Evolutionary conservation across 1,284 basidiomycete species (phyloP).

Genomic region (Polyporus tsugae): DNA sequence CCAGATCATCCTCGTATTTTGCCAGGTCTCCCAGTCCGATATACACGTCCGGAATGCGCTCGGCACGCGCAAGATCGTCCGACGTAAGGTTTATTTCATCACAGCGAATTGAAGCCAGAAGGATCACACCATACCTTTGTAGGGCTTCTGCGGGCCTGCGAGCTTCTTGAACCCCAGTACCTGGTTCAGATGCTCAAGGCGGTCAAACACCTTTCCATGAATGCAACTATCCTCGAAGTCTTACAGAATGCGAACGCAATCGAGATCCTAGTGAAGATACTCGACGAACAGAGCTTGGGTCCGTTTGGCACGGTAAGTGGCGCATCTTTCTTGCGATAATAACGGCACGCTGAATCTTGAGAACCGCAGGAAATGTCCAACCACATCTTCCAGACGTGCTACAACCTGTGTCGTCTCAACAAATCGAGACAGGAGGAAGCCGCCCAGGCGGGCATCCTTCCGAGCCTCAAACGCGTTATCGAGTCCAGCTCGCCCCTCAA

Average conservation of each 20-base stretch:
- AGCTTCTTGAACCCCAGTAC: slow-evolving; percentile 83
- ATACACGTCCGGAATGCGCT: slow-evolving; percentile 91
- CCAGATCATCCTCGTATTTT: slow-evolving; percentile 91
- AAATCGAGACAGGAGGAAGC: slow-evolving; percentile 96
- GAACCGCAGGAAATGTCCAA: slow-evolving; percentile 86
- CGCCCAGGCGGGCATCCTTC: slow-evolving; percentile 93
- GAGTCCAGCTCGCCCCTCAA: slow-evolving; percentile 90
- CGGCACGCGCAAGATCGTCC: slow-evolving; percentile 88
- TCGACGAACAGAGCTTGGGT: slow-evolving; percentile 84
- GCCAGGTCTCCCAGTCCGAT: slow-evolving; percentile 95
- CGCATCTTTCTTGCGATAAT: neutral
- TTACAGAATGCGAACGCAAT: slow-evolving; percentile 97
- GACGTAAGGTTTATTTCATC: slow-evolving; percentile 66
- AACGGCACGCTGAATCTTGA: neutral
- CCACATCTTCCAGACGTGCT: slow-evolving; percentile 94
- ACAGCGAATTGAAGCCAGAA: too few species aligned
- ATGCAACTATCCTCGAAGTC: slow-evolving; percentile 87
- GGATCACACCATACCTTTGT: neutral
- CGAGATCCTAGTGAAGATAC: slow-evolving; percentile 85
- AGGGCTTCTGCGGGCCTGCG: slow-evolving; percentile 88
- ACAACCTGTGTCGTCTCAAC: slow-evolving; percentile 93
- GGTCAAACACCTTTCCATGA: slow-evolving; percentile 96
- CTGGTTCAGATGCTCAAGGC: slow-evolving; percentile 93
- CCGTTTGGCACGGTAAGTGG: slow-evolving; percentile 81
- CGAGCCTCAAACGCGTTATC: slow-evolving; percentile 89